phyloP scores from a whole-genome alignment of 495 filamentous ascomycete genomes.

The Sabuloglossum arenarium region DNA sequence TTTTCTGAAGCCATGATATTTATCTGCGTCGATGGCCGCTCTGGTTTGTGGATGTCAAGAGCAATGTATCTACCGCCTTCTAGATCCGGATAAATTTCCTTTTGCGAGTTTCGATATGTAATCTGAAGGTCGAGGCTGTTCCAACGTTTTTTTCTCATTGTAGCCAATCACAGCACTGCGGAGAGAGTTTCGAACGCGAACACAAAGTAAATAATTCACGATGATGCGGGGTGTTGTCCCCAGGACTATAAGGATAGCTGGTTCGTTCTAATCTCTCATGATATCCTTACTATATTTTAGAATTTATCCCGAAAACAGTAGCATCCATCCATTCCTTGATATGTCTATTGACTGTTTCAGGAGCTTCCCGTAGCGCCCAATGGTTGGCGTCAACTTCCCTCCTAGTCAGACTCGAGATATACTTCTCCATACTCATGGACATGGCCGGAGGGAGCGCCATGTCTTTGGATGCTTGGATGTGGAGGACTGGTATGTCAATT shows the following conservation, averaged over 20 bases:
- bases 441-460: conserved; percentile 42
- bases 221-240: too few relatives aligned
- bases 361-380: conserved; percentile 22
- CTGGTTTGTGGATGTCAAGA: too few relatives aligned
- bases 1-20: neutral
- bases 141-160: too few relatives aligned
- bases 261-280: too few relatives aligned
- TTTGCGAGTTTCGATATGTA: neutral
- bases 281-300: neutral
- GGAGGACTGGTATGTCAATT: conserved; percentile 49
- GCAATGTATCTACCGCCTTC: too few relatives aligned
- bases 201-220: too few relatives aligned
- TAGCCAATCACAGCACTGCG: too few relatives aligned
- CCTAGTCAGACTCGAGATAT: conserved; percentile 36
- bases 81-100: too few relatives aligned
- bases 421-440: conserved; percentile 42
- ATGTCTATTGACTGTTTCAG: conserved; percentile 17
- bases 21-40: neutral
- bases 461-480: conserved; percentile 53
- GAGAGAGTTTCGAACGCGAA: too few relatives aligned
- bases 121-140: neutral
- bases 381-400: conserved; percentile 17
- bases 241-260: too few relatives aligned
- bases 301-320: neutral
- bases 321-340: conserved; percentile 19